These are phyloP conservation scores for Rhododendron simsii DNA, from an alignment of 148 eudicot species.

Conservation along the genomic window DNA sequence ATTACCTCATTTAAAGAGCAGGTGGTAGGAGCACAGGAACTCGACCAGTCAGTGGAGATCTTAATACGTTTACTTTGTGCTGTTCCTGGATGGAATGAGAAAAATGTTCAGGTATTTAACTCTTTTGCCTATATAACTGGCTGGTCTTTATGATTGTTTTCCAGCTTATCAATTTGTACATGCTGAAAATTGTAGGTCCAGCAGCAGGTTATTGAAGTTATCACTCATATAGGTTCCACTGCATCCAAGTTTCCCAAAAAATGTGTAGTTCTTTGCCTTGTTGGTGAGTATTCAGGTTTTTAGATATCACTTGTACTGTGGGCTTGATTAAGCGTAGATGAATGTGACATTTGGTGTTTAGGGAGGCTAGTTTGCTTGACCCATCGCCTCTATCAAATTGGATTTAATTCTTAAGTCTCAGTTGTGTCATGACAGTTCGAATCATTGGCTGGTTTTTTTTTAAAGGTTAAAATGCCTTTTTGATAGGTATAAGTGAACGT, in stretches of 20 bases:
- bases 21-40: slow-evolving; percentile 67
- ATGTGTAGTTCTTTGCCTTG: slow-evolving; percentile 93
- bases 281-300: slow-evolving; percentile 41
- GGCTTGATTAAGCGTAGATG: neutral
- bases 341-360: neutral
- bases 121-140: neutral
- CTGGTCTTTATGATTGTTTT: neutral
- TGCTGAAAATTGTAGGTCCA: slow-evolving; percentile 64
- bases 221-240: slow-evolving; percentile 71
- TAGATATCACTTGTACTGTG: neutral
- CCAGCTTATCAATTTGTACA: neutral
- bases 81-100: slow-evolving; percentile 98
- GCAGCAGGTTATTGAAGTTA: slow-evolving; percentile 89
- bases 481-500: slow-evolving; percentile 81
- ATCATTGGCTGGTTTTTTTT: neutral
- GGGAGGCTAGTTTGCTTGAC: neutral
- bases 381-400: neutral
- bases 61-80: slow-evolving; percentile 86
- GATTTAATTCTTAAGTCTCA: neutral
- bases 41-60: slow-evolving; percentile 83
- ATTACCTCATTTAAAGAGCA: slow-evolving; percentile 81
- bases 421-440: neutral
- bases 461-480: slow-evolving; percentile 6
- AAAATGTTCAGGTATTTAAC: slow-evolving; percentile 80
- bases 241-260: slow-evolving; percentile 87